phyloP scores from a whole-genome alignment of 768 basidiomycete genomes.

The Fomitopsis pulvina region DNA sequence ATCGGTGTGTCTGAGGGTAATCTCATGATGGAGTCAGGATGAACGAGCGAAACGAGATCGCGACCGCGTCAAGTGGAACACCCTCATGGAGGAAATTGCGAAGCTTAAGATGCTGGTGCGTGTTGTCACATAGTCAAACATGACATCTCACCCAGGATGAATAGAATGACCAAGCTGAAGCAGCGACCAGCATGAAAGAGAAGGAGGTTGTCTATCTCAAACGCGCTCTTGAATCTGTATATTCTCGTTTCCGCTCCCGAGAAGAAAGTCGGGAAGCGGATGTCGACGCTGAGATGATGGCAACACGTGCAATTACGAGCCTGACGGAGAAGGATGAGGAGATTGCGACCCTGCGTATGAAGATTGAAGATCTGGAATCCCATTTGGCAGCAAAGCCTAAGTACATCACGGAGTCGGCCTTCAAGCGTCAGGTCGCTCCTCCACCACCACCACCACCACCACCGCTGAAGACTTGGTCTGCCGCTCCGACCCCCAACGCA shows the following conservation, averaged over 20 bases:
- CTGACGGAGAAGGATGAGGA: constrained; percentile 64
- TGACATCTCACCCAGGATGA: not conserved
- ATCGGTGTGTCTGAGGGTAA: not conserved
- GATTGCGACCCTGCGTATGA: constrained; percentile 42
- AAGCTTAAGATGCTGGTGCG: constrained; percentile 63
- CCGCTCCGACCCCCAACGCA: constrained; percentile 2
- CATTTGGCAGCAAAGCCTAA: constrained; percentile 44
- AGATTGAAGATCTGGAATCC: constrained; percentile 45
- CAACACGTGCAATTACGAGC: constrained; percentile 61
- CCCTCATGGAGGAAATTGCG: constrained; percentile 66
- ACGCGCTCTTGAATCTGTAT: constrained; percentile 82
- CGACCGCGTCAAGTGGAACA: constrained; percentile 66
- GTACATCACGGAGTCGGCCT: constrained; percentile 58
- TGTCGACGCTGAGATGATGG: constrained; percentile 64
- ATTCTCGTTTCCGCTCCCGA: constrained; percentile 63
- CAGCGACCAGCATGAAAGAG: constrained; percentile 42
- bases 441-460: constrained; percentile 51
- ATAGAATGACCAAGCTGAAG: constrained; percentile 52
- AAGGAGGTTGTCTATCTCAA: constrained; percentile 76
- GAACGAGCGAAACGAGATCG: constrained; percentile 72
- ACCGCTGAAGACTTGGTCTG: constrained; percentile 26
- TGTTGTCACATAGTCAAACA: not conserved
- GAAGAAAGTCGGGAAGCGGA: constrained; percentile 48
- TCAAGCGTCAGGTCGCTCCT: constrained; percentile 59
- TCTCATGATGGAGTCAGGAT: constrained; percentile 38